These are phyloP conservation scores for Lotus japonicus DNA, from an alignment of 306 rosid species.

Conservation along the genomic window DNA sequence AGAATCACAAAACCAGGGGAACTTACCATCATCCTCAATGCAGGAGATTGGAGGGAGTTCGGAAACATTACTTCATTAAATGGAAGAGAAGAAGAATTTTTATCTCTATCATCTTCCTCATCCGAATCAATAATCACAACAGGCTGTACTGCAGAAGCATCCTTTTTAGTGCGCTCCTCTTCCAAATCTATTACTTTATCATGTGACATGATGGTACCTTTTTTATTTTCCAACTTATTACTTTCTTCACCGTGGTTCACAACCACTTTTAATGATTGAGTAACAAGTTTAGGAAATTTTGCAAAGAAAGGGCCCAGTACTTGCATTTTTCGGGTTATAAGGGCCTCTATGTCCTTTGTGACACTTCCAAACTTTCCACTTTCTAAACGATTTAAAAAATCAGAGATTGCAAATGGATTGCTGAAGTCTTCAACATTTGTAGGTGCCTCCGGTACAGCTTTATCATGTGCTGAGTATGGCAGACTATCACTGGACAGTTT, in stretches of 20 bases:
- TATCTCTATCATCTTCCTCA: conserved; percentile 51
- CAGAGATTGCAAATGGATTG: conserved; percentile 39
- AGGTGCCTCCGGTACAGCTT: conserved; percentile 21
- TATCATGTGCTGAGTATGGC: conserved; percentile 11
- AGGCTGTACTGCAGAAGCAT: conserved; percentile 23
- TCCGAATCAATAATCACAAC: conserved; percentile 82
- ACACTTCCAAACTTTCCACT: conserved; percentile 70
- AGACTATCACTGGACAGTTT: conserved; percentile 18
- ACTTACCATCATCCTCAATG: conserved; percentile 43
- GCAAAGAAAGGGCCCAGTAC: conserved; percentile 35
- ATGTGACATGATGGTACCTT: conserved; percentile 3
- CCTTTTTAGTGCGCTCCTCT: conserved; percentile 20
- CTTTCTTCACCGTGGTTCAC: conserved; percentile 13
- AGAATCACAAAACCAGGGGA: conserved; percentile 9
- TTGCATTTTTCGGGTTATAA: conserved; percentile 42
- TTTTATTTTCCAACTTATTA: conserved; percentile 8
- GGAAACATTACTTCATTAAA: conserved; percentile 45
- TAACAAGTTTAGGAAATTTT: conserved; percentile 40
- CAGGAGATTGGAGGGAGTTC: conserved; percentile 22
- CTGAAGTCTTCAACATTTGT: conserved; percentile 43
- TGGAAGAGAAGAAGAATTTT: conserved; percentile 27
- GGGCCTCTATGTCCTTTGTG: conserved; percentile 57
- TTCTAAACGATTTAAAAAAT: conserved; percentile 40
- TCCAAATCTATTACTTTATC: conserved; percentile 48
- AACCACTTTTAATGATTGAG: conserved; percentile 20